Conservation (phyloP, 768 basidiomycete genomes). For the Solioccasus polychromus region DNA sequence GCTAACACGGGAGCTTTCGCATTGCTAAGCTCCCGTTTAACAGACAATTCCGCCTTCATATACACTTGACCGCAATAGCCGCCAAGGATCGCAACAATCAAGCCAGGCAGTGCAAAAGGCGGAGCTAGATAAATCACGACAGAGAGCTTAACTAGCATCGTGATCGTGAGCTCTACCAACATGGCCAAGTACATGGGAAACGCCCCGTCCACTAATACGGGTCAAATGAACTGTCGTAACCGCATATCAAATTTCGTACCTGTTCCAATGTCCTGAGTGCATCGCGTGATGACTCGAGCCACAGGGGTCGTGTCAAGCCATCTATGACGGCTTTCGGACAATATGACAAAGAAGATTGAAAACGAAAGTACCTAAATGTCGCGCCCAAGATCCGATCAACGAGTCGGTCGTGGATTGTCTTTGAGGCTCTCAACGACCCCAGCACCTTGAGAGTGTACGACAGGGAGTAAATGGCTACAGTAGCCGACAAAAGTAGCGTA, state of each 20-base stretch:
- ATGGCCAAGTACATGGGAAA: background rate
- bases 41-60: constrained; percentile 40
- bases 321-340: constrained; percentile 36
- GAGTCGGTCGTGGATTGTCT: constrained; percentile 49
- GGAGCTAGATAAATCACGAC: constrained; percentile 10
- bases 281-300: constrained; percentile 30
- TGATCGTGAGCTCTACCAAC: constrained; percentile 2
- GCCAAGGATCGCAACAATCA: constrained; percentile 28
- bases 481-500: constrained; percentile 32
- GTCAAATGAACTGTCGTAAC: background rate
- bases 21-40: constrained; percentile 30
- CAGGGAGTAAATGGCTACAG: constrained; percentile 31
- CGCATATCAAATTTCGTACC: background rate
- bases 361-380: constrained; percentile 57
- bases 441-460: constrained; percentile 39
- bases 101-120: constrained; percentile 23
- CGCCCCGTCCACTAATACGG: constrained; percentile 9
- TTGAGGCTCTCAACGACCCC: constrained; percentile 52
- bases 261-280: constrained; percentile 50
- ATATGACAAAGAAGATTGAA: constrained; percentile 13
- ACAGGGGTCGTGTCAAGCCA: constrained; percentile 43
- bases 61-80: constrained; percentile 37
- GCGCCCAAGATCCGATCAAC: constrained; percentile 54
- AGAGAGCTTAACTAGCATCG: constrained; percentile 4
- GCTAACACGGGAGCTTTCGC: constrained; percentile 19